Base-by-base conservation (phyloP, 2,329 filamentous ascomycete species). In the Trichoderma harzianum region DNA sequence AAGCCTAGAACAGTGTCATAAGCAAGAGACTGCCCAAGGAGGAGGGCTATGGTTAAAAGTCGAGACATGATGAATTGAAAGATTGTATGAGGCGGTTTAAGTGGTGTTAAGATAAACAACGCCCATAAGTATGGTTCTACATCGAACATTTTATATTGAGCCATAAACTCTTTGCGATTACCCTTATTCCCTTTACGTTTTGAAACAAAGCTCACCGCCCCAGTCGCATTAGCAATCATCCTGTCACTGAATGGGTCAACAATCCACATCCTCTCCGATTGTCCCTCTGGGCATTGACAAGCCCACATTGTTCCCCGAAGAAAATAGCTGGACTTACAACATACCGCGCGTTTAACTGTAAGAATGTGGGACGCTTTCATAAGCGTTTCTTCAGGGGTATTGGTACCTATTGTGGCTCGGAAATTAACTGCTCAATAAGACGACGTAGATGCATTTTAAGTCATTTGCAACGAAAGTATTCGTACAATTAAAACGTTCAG, bases 1-100 rank as follows among this genome's bases (percentile, higher is more conserved):
- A 77, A 80, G 8, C 74, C 74, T 8, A 79, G 72, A n/a, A 75
- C 16, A 28, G 74, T 76, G 12, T 80, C 79, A 28, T 75, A 78
- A 51, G 72, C 73, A 24, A 73, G 28, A 7, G 34, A 73, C 1
- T 64, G 63, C 21, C 71, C 63, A 0, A 73, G 72, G 51, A 77
- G 32, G 5, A 74, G 55, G 58, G 72, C 64, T 11, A 70, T 43
- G 0, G 72, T 24, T 0, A 70, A 36, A n/a, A 16, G 1, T 68
- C 18, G 36, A 18, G 36, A 30, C 65, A 68, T 68, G 16, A 24
- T 1, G 30, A 16, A 3, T 6, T 57, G 24, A 26, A 47, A 47
- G 36, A 16, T 14, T n/a, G 18, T 21, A 14, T 18, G 7, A 39
- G 36, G 16, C 7, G 6, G 36, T 21, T 34, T 30, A 34, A 57